Base-by-base conservation (phyloP, 2,329 filamentous ascomycete species). In the Diaporthe velutina region DNA sequence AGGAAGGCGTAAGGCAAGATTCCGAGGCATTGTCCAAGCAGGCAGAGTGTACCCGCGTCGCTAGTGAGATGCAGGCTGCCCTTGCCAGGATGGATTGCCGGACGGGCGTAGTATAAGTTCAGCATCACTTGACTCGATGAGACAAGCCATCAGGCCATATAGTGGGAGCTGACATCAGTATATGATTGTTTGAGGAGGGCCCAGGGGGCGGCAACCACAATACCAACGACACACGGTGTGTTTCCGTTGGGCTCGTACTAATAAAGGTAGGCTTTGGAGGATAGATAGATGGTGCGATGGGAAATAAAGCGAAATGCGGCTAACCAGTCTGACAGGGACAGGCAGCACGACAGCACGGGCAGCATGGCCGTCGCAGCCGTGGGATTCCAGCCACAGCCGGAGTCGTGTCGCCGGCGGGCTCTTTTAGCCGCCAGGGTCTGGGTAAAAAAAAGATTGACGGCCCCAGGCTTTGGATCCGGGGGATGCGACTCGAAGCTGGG, bases 391-490 rank as follows among this genome's bases (percentile, higher is more conserved):
- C 12, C 30, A 38, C 55, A 19, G 57, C 22, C 57, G 57, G 35
- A 61, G 35, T 45, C 7, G 40, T 22, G 60, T 17, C 38, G 60
- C 40, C 40, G 40, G 7, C 40, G 60, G 40, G 25, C 35, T 61
- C 58, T 61, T 64, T 64, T 64, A 64, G 60, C 60, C 60, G 60
- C 25, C 60, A 64, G 60, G 25, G 10, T 15, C 17, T 64, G 60
- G 38, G 58, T 28, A 12, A 55, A 30, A 13, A 55, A n/a, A n/a
- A 28, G 38, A 40, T 40, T 25, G 54, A 57, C 28, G 54, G 54
- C 54, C 15, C 17, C 15, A 57, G 54, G 30, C 17, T 7, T 33
- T 33, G 54, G 28, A 10, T 58, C 55, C 35, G 33, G 57, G 57
- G 35, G 35, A 40, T 40, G 57, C 35, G 33, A 40, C 57, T 25